These are phyloP conservation scores for Mortierella sp. DNA, from an alignment of 371 early-diverging fungal genomes.

Conservation along the genomic window DNA sequence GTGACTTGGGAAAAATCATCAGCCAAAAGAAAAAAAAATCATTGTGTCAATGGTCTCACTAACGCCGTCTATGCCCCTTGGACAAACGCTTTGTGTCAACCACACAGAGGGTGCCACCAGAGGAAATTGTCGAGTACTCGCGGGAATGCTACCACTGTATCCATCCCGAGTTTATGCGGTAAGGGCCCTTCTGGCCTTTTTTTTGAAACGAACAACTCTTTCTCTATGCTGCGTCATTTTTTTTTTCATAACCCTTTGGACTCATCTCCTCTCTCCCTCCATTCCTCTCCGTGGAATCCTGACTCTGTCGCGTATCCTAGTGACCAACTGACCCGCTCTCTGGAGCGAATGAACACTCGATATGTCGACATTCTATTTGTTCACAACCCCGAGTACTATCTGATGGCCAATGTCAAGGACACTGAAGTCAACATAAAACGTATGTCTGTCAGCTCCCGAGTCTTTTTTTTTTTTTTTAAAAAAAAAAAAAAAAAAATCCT, in stretches of 20 bases:
- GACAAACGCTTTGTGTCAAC: neutral
- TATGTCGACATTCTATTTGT: constrained; percentile 43
- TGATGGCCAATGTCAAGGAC: constrained; percentile 34
- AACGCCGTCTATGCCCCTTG: neutral
- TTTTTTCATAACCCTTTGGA: neutral
- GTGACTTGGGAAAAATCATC: neutral
- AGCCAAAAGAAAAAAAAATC: neutral
- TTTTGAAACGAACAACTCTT: neutral
- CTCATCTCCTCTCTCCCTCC: neutral
- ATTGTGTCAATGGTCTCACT: neutral
- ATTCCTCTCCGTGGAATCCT: neutral
- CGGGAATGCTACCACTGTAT: constrained; percentile 49
- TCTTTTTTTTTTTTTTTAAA: neutral
- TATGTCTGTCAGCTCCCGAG: constrained; percentile 1
- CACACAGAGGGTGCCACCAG: constrained; percentile 37
- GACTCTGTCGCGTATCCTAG: neutral
- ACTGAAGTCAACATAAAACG: constrained; percentile 31
- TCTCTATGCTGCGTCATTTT: neutral
- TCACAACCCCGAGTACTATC: constrained; percentile 47
- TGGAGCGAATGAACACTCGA: constrained; percentile 35
- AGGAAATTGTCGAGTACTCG: constrained; percentile 45
- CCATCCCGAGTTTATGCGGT: constrained; percentile 55
- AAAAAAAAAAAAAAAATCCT: neutral
- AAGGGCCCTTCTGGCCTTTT: neutral
- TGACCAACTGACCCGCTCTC: constrained; percentile 45